Base-by-base conservation (phyloP, 1,284 basidiomycete genomes). In the Rhodotorula glutinis region DNA sequence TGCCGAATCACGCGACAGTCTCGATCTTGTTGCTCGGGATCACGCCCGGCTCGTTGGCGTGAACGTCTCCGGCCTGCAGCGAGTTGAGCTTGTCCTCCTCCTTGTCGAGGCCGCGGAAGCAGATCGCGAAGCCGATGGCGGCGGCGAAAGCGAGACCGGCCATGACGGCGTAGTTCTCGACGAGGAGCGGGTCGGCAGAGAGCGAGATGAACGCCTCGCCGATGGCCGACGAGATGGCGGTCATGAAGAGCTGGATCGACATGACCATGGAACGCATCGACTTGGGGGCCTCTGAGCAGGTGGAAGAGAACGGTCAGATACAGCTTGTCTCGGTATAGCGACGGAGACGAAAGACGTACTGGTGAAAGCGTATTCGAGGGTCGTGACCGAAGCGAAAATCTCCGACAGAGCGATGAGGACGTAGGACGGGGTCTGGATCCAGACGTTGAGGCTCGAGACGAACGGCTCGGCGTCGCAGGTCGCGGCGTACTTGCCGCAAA, bases 371-470 rank as follows among this genome's bases (percentile, higher is more conserved):
- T 92, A 92, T 78, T 94, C 91, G 72, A 82, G 76, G 60, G 79
- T 79, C 25, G 90, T 92, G 79, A 94, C 90, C 14, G 88, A 89
- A 1, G 90, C 89, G 61, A 94, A 84, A 76, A 94, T 91, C 81
- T 82, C 82, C 66, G 78, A 81, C 27, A 82, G 76, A 40, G 90
- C 78, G 60, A 77, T 76, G 57, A 78, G 69, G 52, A 77, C 66
- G 62, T 73, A 75, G 47, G 61, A 65, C 4, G 71, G 74, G 19
- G 74, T 75, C 58, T 74, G 70, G n/a, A 87, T 85, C 89, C 88
- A 90, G 14, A 91, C 88, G 73, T 87, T 89, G 55, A 91, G 79
- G 21, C 84, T 33, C 33, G 33, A 38, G 38, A 67, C 49, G 62
- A 57, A 65, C 11, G 60, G 69, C 65, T 60, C 83, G 1, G 84